Evolutionary conservation across 257 asterid species (phyloP), one percentile per base, ranked within the genome.

Genomic region (Thymus mandschuricus): DNA sequence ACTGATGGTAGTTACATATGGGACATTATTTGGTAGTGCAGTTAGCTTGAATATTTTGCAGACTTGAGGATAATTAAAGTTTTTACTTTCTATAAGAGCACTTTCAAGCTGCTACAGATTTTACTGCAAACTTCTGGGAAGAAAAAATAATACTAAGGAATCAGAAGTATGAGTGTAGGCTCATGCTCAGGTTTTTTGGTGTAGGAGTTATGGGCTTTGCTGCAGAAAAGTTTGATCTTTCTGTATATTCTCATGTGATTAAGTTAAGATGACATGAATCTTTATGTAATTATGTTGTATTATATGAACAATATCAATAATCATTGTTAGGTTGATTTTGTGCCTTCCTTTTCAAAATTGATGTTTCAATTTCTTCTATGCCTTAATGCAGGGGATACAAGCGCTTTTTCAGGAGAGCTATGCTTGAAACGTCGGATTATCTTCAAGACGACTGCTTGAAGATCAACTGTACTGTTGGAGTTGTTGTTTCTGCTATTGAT

Each of bases 401-500:
- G 79, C 89, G 98, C 12, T 93, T 93, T 78, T 95, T 85, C 77
- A 83, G 98, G 81, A 84, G 99, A 81, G 90, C 87, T 43, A 69
- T 89, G 90, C 95, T 93, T 60, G 98, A 93, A 84, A 74, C 82
- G 35, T 93, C 98, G 15, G 97, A 93, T 81, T 93, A 85, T 86
- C 96, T 93, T 5, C 88, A 86, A 84, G 96, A 93, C 78, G 98
- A 93, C 80, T 91, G 98, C 84, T 81, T 95, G 93, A 91, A 88
- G 86, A 95, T 95, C 83, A 95, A 95, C 77, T 95, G 99, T 71
- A 95, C 99, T 58, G 99, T 95, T 68, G 99, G 99, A 64, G 99
- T 95, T 49, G 99, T 95, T 64, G 96, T 89, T 15, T 95, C 99
- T 74, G 96, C 89, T 46, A 87, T 83, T 68, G 98, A 92, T 74